A percentile compares a stretch with the other conserved stretches of the same genome.
These are phyloP conservation scores for Ganoderma boninense DNA, from an alignment of 1,284 basidiomycete species.

Conservation along the genomic window DNA sequence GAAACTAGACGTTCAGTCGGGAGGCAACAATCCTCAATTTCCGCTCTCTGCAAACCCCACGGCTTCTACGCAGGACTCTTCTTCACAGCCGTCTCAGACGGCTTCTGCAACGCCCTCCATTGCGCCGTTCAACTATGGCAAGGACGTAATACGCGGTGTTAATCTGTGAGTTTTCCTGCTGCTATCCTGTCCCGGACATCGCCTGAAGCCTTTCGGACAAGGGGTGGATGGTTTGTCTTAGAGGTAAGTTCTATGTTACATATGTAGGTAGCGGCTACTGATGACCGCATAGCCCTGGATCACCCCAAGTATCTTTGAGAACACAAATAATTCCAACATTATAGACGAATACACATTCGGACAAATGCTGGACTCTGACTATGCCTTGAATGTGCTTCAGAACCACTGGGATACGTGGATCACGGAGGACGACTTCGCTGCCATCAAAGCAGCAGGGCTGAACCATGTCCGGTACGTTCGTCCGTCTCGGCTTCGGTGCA, in stretches of 20 bases:
- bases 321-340: constrained; percentile 65
- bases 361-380: constrained; percentile 55
- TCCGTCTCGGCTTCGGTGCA: background rate
- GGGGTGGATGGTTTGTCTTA: constrained; percentile 70
- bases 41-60: constrained; percentile 19
- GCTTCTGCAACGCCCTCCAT: constrained; percentile 14
- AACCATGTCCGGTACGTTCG: constrained; percentile 74
- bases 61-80: background rate
- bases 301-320: constrained; percentile 74
- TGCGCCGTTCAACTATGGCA: constrained; percentile 59
- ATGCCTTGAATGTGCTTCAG: constrained; percentile 57
- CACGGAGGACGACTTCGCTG: constrained; percentile 72
- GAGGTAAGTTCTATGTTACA: constrained; percentile 50
- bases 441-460: constrained; percentile 74
- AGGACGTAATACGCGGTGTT: constrained; percentile 64
- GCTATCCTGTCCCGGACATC: constrained; percentile 8
- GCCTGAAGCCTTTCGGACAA: constrained; percentile 39
- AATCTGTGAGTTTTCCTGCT: constrained; percentile 58
- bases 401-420: constrained; percentile 81
- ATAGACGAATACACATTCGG: constrained; percentile 80
- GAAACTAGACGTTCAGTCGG: constrained; percentile 23
- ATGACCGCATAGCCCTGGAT: constrained; percentile 69
- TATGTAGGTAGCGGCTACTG: background rate
- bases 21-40: constrained; percentile 14
- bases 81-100: constrained; percentile 5